Evolutionary conservation across 352 stramenopile genomes (phyloP).

Genomic region (Hyaloperonospora arabidopsidis): DNA sequence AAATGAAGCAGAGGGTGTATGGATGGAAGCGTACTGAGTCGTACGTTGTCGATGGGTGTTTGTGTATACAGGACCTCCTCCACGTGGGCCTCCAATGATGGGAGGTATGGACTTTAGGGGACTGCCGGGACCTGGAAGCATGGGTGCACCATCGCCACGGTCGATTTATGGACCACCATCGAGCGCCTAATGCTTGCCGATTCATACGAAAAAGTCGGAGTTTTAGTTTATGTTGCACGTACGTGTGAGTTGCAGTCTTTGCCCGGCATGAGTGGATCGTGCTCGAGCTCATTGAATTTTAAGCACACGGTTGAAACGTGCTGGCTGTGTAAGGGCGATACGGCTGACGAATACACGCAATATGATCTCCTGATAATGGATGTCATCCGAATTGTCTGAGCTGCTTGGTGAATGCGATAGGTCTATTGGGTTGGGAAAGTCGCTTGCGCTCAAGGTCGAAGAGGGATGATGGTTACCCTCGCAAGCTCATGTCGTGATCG

Average conservation of each 20-base stretch:
- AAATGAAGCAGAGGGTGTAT: neutral
- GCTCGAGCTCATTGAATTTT: too few species aligned
- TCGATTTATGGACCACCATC: conserved; percentile 71
- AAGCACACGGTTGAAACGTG: too few species aligned
- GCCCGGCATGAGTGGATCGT: too few species aligned
- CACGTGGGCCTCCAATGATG: conserved; percentile 40
- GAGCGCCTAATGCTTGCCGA: neutral
- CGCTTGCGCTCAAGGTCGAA: neutral
- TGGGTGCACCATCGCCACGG: conserved; percentile 33
- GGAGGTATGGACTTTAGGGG: conserved; percentile 32
- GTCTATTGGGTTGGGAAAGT: conserved; percentile 4
- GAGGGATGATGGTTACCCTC: too few species aligned
- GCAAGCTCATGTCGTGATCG: conserved; percentile 22
- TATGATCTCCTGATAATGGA: conserved; percentile 18
- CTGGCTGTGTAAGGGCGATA: neutral
- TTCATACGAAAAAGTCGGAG: conserved; percentile 1
- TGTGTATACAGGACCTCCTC: conserved; percentile 33
- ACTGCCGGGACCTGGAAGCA: conserved; percentile 19
- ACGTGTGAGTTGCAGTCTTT: too few species aligned
- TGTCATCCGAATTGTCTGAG: conserved; percentile 16
- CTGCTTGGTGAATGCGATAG: conserved; percentile 16
- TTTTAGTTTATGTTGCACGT: neutral
- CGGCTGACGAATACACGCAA: conserved; percentile 20
- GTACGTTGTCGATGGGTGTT: neutral
- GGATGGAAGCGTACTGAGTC: neutral